Evolutionary conservation across 768 basidiomycete species (phyloP).

Genomic region (Mycena galericulata): DNA sequence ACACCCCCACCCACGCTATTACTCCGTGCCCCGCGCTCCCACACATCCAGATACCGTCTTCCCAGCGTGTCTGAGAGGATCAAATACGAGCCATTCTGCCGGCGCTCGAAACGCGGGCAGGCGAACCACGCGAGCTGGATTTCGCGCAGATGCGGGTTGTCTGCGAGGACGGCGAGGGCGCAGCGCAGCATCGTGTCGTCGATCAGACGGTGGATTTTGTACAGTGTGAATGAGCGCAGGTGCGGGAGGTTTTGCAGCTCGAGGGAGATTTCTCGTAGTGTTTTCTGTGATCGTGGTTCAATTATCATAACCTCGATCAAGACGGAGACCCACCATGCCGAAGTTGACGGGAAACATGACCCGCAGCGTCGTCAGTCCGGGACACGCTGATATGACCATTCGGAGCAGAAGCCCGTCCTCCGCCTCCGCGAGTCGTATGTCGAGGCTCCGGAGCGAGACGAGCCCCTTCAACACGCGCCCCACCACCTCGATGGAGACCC

Average conservation of each 20-base stretch:
- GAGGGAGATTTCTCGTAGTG: neutral
- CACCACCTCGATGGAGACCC: neutral
- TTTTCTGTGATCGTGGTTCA: neutral
- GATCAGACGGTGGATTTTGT: conserved; percentile 11
- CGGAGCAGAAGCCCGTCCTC: neutral
- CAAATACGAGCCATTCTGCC: conserved; percentile 8
- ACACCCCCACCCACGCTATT: conserved; percentile 6
- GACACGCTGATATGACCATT: neutral
- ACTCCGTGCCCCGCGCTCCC: conserved; percentile 15
- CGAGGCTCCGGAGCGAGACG: conserved; percentile 7
- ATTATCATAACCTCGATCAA: neutral
- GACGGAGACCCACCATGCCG: neutral
- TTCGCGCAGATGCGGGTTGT: neutral
- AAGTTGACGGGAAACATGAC: conserved; percentile 9
- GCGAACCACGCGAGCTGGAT: conserved; percentile 14
- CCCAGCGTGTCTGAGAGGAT: neutral
- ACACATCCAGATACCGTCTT: conserved; percentile 4
- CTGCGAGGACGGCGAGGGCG: neutral
- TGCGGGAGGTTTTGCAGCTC: conserved; percentile 5
- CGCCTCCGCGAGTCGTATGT: conserved; percentile 11
- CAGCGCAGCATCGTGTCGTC: conserved; percentile 8
- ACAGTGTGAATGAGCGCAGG: conserved; percentile 21
- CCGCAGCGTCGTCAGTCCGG: conserved; percentile 2
- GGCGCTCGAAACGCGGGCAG: neutral
- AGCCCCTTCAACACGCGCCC: neutral